These are phyloP conservation scores for Tricholomella constricta DNA, from an alignment of 768 basidiomycete species.

Conservation along the genomic window DNA sequence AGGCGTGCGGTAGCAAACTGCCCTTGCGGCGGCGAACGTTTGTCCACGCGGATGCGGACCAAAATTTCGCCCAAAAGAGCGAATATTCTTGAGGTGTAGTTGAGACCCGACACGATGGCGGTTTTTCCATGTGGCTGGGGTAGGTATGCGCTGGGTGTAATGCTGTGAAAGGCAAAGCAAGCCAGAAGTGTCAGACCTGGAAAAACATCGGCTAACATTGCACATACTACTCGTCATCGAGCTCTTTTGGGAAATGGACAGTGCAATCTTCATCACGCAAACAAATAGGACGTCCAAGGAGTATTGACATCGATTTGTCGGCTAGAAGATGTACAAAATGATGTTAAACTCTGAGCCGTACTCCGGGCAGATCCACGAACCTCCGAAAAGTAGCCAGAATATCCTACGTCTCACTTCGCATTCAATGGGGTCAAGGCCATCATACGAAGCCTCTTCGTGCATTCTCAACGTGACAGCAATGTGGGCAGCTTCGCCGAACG, in stretches of 20 bases:
- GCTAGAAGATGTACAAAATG: constrained; percentile 45
- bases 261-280: constrained; percentile 91
- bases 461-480: constrained; percentile 81
- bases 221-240: constrained; percentile 88
- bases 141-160: constrained; percentile 81
- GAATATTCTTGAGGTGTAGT: constrained; percentile 85
- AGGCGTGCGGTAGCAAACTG: constrained; percentile 83
- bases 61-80: constrained; percentile 84
- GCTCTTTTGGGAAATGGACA: constrained; percentile 82
- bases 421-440: constrained; percentile 83
- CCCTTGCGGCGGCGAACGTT: constrained; percentile 81
- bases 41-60: constrained; percentile 84
- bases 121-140: constrained; percentile 89
- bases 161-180: constrained; percentile 44
- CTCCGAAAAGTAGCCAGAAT: constrained; percentile 91
- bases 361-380: constrained; percentile 39
- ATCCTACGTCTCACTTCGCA: constrained; percentile 82
- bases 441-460: constrained; percentile 86
- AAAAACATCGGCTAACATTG: constrained; percentile 30
- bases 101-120: constrained; percentile 82
- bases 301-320: constrained; percentile 88
- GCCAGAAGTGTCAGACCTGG: constrained; percentile 22
- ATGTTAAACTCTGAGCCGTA: constrained; percentile 4
- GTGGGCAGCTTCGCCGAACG: constrained; percentile 85
- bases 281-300: constrained; percentile 82